Evolutionary conservation across 371 early-diverging fungal species (phyloP).

Genomic region (Entomophthora muscae): DNA sequence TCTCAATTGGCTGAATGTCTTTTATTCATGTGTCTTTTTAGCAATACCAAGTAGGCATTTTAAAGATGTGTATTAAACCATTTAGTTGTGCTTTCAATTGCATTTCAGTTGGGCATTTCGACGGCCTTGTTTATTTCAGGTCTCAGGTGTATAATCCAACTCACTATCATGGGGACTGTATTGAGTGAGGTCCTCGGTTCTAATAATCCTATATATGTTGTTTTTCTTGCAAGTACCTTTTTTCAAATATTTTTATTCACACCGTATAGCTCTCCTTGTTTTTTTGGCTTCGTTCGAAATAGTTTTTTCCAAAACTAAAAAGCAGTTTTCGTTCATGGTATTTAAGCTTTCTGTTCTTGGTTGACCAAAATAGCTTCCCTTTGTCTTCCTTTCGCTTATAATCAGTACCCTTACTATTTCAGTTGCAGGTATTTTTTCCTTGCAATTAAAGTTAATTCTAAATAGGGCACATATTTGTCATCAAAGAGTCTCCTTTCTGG

Average conservation of each 20-base stretch:
- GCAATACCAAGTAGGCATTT: background rate
- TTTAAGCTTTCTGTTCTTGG: background rate
- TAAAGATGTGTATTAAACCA: background rate
- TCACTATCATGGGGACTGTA: conserved; percentile 30
- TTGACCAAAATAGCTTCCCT: conserved; percentile 9
- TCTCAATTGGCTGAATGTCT: too few relatives aligned
- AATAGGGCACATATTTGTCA: conserved; percentile 6
- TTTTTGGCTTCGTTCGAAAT: conserved; percentile 12
- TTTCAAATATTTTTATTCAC: background rate
- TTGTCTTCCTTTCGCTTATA: conserved; percentile 8
- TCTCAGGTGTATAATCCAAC: conserved; percentile 34
- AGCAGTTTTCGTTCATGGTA: conserved; percentile 12
- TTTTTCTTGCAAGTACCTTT: conserved; percentile 12
- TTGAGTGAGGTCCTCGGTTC: conserved; percentile 12
- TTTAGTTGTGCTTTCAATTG: background rate
- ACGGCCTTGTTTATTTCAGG: conserved; percentile 28
- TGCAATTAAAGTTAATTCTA: background rate
- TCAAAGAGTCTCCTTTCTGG: conserved; percentile 33
- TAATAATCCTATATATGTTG: conserved; percentile 11
- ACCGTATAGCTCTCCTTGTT: background rate
- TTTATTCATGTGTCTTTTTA: background rate
- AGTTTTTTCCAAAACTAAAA: conserved; percentile 11
- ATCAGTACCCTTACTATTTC: conserved; percentile 11
- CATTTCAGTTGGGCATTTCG: background rate
- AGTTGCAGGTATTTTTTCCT: conserved; percentile 9